Evolutionary conservation across 2,329 filamentous ascomycete species (phyloP), one percentile per base, ranked within the genome.

Genomic region (Nannizziopsis arthrosporioides): DNA sequence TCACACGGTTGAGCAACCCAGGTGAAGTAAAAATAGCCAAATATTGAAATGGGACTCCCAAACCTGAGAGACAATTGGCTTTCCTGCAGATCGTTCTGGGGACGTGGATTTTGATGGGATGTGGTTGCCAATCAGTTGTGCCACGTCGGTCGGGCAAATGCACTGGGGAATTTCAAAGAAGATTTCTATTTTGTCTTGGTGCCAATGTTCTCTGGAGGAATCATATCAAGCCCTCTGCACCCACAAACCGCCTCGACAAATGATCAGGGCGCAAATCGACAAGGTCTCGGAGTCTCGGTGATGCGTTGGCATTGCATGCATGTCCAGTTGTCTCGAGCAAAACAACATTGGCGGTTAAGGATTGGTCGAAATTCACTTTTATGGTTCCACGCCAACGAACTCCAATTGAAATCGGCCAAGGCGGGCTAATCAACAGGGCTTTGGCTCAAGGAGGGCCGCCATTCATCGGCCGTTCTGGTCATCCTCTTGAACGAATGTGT

Each of bases 281-380:
- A 43, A 41, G 49, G 49, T 45, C 44, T 49, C 19, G 48, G 10
- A 47, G 49, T 45, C 44, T 49, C 19, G 48, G 10, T 51, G 54
- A 56, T 56, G 54, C 48, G 56, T 52, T 58, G 56, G 56, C 56
- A 58, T 36, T 58, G 56, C 56, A 56, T 54, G 53, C 53, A 50
- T 51, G 40, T 36, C 38, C 46, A 42, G 40, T 40, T 48, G 36
- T 35, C 37, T n/a, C 18, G 30, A 44, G 51, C 43, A 18, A 27
- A 27, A 35, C 19, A 22, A 38, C 34, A 15, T 45, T 45, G 43
- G 35, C 35, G 35, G 1, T 11, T 17, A 12, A 12, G 30, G 35
- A 45, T 45, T 45, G 43, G 43, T 18, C 14, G 35, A 14, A 15
- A 17, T 9, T 30, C 43, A 19, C 8, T n/a, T 39, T 22, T 45